A percentile compares a stretch with the other conserved stretches of the same genome.
phyloP scores from a whole-genome alignment of 768 basidiomycete species.

The Aureoboletus auriporus region DNA sequence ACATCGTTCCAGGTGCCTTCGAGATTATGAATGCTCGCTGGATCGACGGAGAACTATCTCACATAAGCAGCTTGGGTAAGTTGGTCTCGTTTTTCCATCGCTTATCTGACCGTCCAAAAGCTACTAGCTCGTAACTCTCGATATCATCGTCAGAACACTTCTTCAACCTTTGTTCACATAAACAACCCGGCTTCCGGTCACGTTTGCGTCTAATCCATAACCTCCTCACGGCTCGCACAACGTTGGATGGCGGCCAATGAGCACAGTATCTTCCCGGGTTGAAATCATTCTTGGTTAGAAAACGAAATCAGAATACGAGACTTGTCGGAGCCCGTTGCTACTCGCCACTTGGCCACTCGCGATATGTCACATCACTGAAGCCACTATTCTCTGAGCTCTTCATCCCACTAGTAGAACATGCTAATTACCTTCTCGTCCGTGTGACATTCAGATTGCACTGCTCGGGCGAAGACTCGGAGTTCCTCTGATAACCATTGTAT shows the following conservation, averaged over 20 bases:
- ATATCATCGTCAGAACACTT: slow-evolving; percentile 62
- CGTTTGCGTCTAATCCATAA: slow-evolving; percentile 43
- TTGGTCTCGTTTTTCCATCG: background rate
- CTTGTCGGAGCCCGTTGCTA: slow-evolving; percentile 65
- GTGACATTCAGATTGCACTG: no score
- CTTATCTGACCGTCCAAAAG: slow-evolving; percentile 32
- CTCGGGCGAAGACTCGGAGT: no score
- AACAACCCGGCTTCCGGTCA: slow-evolving; percentile 44
- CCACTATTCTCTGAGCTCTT: slow-evolving; percentile 45
- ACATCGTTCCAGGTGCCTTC: slow-evolving; percentile 65
- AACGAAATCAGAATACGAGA: slow-evolving; percentile 67
- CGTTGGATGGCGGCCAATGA: slow-evolving; percentile 49
- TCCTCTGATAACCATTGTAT: slow-evolving; percentile 37
- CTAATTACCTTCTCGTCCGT: slow-evolving; percentile 35
- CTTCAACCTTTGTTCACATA: slow-evolving; percentile 56
- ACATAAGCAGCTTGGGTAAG: slow-evolving; percentile 76
- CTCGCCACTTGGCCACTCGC: slow-evolving; percentile 60
- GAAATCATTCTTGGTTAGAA: slow-evolving; percentile 55
- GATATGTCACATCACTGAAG: slow-evolving; percentile 49
- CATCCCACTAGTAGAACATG: slow-evolving; percentile 46
- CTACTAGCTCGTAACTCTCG: slow-evolving; percentile 60
- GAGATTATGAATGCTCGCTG: slow-evolving; percentile 70
- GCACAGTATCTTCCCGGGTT: slow-evolving; percentile 57
- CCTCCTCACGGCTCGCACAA: slow-evolving; percentile 45
- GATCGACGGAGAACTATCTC: slow-evolving; percentile 64